These are phyloP conservation scores for Rhazya stricta DNA, from an alignment of 257 asterid species.

Conservation along the genomic window DNA sequence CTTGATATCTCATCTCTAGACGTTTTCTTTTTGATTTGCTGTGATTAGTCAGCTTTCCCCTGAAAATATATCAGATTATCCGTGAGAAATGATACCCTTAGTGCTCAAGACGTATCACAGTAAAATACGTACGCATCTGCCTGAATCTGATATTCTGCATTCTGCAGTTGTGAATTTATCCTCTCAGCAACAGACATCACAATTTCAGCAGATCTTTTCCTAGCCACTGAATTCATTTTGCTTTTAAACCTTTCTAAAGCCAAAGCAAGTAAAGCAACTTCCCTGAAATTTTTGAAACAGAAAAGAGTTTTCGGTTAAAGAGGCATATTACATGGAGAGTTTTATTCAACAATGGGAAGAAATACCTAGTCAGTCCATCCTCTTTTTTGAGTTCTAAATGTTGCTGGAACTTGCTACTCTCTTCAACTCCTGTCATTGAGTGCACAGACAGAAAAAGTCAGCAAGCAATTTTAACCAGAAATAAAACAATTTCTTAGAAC, in stretches of 20 bases:
- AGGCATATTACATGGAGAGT: neutral
- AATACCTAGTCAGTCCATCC: constrained; percentile 67
- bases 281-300: constrained; percentile 45
- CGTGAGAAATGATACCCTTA: constrained; percentile 21
- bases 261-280: constrained; percentile 52
- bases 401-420: constrained; percentile 32
- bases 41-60: constrained; percentile 57
- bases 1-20: constrained; percentile 64
- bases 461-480: constrained; percentile 3
- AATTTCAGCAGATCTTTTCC: constrained; percentile 65
- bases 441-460: constrained; percentile 1
- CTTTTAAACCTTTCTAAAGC: constrained; percentile 63
- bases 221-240: constrained; percentile 58
- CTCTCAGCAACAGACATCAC: constrained; percentile 60
- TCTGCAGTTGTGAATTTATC: constrained; percentile 49
- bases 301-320: neutral
- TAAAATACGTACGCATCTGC: constrained; percentile 55
- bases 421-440: constrained; percentile 42
- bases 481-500: constrained; percentile 2
- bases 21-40: constrained; percentile 53
- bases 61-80: constrained; percentile 36
- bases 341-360: constrained; percentile 21
- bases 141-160: constrained; percentile 69
- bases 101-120: constrained; percentile 16
- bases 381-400: constrained; percentile 45